Percentiles rank a stretch among this genome's conserved stretches.
phyloP scores from a whole-genome alignment of 768 basidiomycete species.

The Boletus reticuloceps region DNA sequence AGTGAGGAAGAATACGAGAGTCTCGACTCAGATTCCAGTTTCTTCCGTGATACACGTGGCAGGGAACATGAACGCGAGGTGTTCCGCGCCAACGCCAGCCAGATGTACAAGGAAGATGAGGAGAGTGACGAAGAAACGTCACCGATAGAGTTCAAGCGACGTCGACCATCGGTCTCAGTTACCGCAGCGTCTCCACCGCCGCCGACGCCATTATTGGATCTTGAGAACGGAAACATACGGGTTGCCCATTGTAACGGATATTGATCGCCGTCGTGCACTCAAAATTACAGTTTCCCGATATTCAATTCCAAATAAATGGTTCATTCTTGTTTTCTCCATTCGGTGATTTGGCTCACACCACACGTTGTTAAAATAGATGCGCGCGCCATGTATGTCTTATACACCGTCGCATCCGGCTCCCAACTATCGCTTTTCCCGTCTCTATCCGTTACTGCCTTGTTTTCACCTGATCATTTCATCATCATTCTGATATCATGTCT shows the following conservation, averaged over 20 bases:
- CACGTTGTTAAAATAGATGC: conserved; percentile 20
- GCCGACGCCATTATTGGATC: conserved; percentile 15
- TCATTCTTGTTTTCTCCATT: conserved; percentile 2
- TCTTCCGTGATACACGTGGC: conserved; percentile 29
- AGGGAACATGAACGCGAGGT: conserved; percentile 22
- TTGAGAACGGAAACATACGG: conserved; percentile 9
- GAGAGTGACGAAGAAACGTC: conserved; percentile 36
- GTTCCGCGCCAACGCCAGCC: conserved; percentile 32
- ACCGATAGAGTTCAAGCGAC: conserved; percentile 35
- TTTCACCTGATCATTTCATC: conserved; percentile 1
- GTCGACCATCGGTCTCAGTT: conserved; percentile 32
- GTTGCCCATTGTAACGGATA: conserved; percentile 2
- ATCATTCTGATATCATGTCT: conserved; percentile 11
- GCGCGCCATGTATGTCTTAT: conserved; percentile 6
- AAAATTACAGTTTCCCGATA: conserved; percentile 18
- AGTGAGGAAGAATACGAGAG: conserved; percentile 33
- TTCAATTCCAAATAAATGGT: conserved; percentile 9
- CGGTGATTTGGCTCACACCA: conserved; percentile 15
- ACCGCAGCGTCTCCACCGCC: conserved; percentile 26
- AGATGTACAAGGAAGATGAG: conserved; percentile 32
- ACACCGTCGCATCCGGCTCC: neutral
- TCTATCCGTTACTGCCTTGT: neutral
- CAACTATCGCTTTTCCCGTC: neutral
- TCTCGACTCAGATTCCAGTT: conserved; percentile 33
- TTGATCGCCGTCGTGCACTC: conserved; percentile 12